Base-by-base conservation (phyloP, 345 rosid genomes). In the Lepidium africanum region DNA sequence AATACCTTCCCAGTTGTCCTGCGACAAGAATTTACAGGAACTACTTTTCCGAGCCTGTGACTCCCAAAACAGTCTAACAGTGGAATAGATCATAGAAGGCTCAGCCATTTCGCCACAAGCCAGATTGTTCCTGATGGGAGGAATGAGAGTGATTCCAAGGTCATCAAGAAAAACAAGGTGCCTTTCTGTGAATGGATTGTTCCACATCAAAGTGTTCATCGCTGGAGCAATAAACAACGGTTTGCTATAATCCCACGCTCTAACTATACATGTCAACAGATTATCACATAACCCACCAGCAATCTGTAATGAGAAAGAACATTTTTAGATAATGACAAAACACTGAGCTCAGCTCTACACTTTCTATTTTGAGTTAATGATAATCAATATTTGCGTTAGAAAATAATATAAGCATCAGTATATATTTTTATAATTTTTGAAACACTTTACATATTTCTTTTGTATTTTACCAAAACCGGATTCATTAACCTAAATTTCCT, bases 41-140 rank as follows among this genome's bases (percentile, higher is more conserved):
- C 75, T 3, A 38, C 75, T 13, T 46, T 81, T 89, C 30, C 88
- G 76, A 73, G 56, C 68, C 71, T 86, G 82, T 1, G 90, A 76
- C 85, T 87, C 92, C 41, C 78, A 78, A 71, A 86, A 88, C 15
- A 91, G 82, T 54, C 95, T 83, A 5, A 91, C 85, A 5, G 95
- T 89, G 6, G 89, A 82, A 82, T 86, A 82, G 67, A 94, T 94
- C 10, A 82, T 68, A 53, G 88, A 85, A 55, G 95, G 89, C 80
- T 94, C 95, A 8, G 93, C 97, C 96, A 94, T 91, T 30, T 92
- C 91, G 17, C 97, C 97, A 49, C 97, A 87, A 30, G 94, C 98
- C 58, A 90, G 81, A 79, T 82, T 84, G 77, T 90, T 88, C 15
- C 84, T 59, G 52, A 91, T 85, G 0, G 97, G 95, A 6, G 92